These are phyloP conservation scores for Xylariaceae sp. DNA, from an alignment of 2,329 filamentous ascomycete genomes.

Conservation along the genomic window DNA sequence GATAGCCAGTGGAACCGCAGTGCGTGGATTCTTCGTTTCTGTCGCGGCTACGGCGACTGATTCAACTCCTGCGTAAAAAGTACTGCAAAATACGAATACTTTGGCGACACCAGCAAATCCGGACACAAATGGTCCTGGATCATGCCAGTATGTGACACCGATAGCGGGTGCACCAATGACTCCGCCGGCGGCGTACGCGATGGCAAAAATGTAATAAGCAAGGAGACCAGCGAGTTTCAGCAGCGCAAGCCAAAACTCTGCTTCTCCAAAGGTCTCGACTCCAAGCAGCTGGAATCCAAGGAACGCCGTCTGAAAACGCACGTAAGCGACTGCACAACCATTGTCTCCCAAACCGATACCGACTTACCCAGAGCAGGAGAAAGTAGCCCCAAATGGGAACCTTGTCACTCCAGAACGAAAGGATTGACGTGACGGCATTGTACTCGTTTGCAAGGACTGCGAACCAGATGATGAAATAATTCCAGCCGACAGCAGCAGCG, in stretches of 20 bases:
- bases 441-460: slow-evolving; percentile 65
- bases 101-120: slow-evolving; percentile 62
- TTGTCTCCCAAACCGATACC: neutral
- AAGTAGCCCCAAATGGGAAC: slow-evolving; percentile 66
- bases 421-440: slow-evolving; percentile 63
- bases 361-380: slow-evolving; percentile 63
- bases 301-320: slow-evolving; percentile 45
- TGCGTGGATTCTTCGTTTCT: slow-evolving; percentile 55
- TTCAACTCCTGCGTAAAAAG: slow-evolving; percentile 65
- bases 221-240: slow-evolving; percentile 67
- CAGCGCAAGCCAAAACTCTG: slow-evolving; percentile 74
- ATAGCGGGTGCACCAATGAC: slow-evolving; percentile 56
- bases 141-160: slow-evolving; percentile 68
- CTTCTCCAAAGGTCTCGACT: slow-evolving; percentile 71
- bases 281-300: slow-evolving; percentile 66
- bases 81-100: slow-evolving; percentile 67
- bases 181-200: slow-evolving; percentile 68
- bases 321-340: neutral
- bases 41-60: slow-evolving; percentile 57
- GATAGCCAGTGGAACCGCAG: slow-evolving; percentile 55
- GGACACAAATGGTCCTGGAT: slow-evolving; percentile 67
- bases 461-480: slow-evolving; percentile 60
- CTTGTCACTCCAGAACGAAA: slow-evolving; percentile 61
- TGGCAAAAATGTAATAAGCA: slow-evolving; percentile 70
- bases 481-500: slow-evolving; percentile 66